phyloP scores from a whole-genome alignment of 2,329 filamentous ascomycete genomes.

The Colletotrichum theobromicola region DNA sequence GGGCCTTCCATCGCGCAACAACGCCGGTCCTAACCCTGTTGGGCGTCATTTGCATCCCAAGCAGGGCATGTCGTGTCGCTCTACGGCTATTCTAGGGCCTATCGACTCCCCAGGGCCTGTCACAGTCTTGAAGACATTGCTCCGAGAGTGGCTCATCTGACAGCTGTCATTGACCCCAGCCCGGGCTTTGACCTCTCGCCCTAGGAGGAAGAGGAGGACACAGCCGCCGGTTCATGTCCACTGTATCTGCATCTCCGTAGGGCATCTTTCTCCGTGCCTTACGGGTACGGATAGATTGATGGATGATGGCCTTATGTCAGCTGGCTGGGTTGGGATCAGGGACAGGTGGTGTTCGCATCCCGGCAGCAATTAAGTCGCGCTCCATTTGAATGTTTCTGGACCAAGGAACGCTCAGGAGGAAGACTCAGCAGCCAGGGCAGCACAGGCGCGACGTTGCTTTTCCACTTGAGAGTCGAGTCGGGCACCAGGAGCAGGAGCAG shows the following conservation, averaged over 20 bases:
- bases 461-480: neutral
- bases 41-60: neutral
- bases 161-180: slow-evolving; percentile 7
- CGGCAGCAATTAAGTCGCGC: neutral
- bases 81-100: neutral
- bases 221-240: neutral
- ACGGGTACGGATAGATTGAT: neutral
- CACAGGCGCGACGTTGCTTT: no score
- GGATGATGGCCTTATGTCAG: neutral
- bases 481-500: neutral
- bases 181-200: neutral
- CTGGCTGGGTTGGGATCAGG: neutral
- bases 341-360: neutral
- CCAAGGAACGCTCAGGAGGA: neutral
- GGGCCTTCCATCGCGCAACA: neutral
- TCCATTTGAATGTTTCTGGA: neutral
- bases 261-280: neutral
- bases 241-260: neutral
- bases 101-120: neutral
- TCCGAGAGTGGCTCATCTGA: slow-evolving; percentile 4
- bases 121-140: neutral
- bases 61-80: neutral
- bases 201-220: neutral
- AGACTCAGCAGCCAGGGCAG: neutral
- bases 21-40: neutral